Percentiles rank a stretch among this genome's conserved stretches.
These are phyloP conservation scores for Allium cepa DNA, from an alignment of 106 monocot genomes.

Conservation along the genomic window DNA sequence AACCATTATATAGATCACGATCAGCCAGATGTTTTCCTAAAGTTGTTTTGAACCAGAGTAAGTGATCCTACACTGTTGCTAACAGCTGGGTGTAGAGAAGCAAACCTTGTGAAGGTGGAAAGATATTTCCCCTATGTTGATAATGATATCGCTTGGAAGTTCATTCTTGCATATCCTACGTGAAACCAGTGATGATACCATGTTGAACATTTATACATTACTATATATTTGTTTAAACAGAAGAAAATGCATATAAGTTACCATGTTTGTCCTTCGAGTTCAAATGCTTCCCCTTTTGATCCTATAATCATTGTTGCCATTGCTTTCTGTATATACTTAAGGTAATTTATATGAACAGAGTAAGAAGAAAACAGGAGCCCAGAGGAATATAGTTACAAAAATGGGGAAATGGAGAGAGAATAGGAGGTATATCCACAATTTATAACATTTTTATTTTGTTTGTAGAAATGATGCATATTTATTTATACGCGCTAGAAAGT, in stretches of 20 bases:
- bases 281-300: slow-evolving; percentile 38
- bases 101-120: slow-evolving; percentile 57
- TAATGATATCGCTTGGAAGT: slow-evolving; percentile 44
- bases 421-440: background rate
- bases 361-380: background rate
- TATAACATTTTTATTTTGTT: background rate
- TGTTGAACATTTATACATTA: too few species aligned
- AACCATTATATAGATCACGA: too few species aligned
- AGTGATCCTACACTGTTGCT: too few species aligned
- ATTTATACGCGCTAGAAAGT: slow-evolving; percentile 3
- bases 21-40: too few species aligned
- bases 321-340: background rate
- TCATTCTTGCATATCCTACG: slow-evolving; percentile 49
- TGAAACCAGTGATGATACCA: background rate
- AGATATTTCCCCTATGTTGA: slow-evolving; percentile 44
- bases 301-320: slow-evolving; percentile 57
- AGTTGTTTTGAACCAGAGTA: too few species aligned
- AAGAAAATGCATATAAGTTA: slow-evolving; percentile 6
- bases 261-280: slow-evolving; percentile 38
- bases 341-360: background rate
- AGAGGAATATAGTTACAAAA: background rate
- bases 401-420: background rate
- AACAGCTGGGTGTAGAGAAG: background rate
- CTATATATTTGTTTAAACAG: too few species aligned
- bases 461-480: background rate